Conservation (phyloP, 306 rosid species). For the Lathyrus aphaca region DNA sequence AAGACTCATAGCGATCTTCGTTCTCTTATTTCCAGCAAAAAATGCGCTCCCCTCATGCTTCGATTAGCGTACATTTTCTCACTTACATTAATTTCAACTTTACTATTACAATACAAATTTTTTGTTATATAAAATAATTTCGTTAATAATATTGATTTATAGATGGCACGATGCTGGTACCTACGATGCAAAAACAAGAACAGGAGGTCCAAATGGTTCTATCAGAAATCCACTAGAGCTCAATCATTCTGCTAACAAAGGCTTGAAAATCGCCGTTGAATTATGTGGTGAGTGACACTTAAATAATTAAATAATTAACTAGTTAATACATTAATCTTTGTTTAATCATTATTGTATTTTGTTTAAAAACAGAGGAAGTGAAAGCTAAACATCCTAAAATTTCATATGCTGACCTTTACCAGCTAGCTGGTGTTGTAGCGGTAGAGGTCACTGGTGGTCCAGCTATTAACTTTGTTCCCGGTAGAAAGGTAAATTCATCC, state of each 20-base stretch:
- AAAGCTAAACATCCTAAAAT: slow-evolving; percentile 67
- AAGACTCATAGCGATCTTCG: slow-evolving; percentile 79
- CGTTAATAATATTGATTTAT: not conserved
- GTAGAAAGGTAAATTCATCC: slow-evolving; percentile 66
- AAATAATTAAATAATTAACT: not conserved
- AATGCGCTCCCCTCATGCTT: slow-evolving; percentile 88
- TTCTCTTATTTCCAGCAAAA: slow-evolving; percentile 60
- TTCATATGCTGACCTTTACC: slow-evolving; percentile 82
- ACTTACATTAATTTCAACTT: not conserved
- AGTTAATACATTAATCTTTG: not conserved
- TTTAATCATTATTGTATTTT: not conserved
- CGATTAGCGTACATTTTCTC: slow-evolving; percentile 67
- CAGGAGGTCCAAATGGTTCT: slow-evolving; percentile 90
- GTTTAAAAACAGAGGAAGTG: slow-evolving; percentile 61
- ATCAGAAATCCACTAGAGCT: slow-evolving; percentile 61
- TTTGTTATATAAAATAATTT: not conserved
- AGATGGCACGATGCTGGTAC: slow-evolving; percentile 98
- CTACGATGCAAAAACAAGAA: slow-evolving; percentile 59
- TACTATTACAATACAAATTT: not conserved
- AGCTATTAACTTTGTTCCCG: slow-evolving; percentile 68
- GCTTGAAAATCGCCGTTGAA: slow-evolving; percentile 63
- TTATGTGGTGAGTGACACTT: slow-evolving; percentile 57
- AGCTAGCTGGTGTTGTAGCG: slow-evolving; percentile 95
- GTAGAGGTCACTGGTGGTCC: slow-evolving; percentile 94
- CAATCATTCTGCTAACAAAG: slow-evolving; percentile 62